Evolutionary conservation across 305 asterid genomes (phyloP).

Genomic region (Galium porrigens): DNA sequence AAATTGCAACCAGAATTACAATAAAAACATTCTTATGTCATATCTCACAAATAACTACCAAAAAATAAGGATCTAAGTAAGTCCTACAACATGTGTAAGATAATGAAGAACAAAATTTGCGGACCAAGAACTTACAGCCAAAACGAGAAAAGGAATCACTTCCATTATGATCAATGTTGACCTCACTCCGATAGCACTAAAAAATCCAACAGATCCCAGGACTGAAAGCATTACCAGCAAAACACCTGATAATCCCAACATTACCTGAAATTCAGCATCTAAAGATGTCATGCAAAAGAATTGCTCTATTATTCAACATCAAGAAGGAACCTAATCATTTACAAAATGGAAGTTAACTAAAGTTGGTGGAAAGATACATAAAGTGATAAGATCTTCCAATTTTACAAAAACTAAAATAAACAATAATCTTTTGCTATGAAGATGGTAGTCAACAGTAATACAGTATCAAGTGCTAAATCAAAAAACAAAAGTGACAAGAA

Average conservation of each 20-base stretch:
- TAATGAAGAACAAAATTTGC: neutral
- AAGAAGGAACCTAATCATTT: neutral
- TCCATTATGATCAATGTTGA: conserved; percentile 97
- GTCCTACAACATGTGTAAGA: neutral
- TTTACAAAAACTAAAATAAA: neutral
- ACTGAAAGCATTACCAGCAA: conserved; percentile 93
- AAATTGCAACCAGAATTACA: neutral
- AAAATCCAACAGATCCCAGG: conserved; percentile 94
- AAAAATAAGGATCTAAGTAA: neutral
- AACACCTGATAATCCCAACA: conserved; percentile 92
- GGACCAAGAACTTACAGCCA: conserved; percentile 58
- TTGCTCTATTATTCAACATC: neutral
- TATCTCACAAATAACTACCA: neutral
- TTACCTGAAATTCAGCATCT: conserved; percentile 39
- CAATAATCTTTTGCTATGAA: neutral
- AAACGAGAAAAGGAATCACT: conserved; percentile 98
- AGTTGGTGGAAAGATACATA: neutral
- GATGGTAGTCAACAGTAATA: neutral
- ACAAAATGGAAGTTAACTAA: neutral
- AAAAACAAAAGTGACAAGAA: neutral
- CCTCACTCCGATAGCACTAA: conserved; percentile 86
- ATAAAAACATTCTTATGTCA: neutral
- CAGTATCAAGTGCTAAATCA: neutral
- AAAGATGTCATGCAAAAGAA: conserved; percentile 8
- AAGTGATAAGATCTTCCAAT: neutral